Base-by-base conservation (phyloP, 441 rosid genomes). In the Euphorbia neoarborescens region DNA sequence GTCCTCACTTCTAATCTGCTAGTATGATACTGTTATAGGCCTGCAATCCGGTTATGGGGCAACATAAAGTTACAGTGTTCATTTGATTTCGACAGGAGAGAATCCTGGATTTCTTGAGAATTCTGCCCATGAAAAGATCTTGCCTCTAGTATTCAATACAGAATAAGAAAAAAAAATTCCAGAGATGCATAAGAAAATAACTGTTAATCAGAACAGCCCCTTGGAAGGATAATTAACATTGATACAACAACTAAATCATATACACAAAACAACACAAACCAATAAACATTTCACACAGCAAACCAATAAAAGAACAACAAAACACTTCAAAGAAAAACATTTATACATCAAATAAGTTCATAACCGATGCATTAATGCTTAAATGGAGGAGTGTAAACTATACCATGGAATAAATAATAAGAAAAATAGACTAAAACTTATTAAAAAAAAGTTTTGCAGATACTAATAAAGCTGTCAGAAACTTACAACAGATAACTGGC, bases 401-500 rank as follows among this genome's bases (percentile, higher is more conserved):
- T 9, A 62, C 34, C 17, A 7, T 0, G 59, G 10, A 2, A 28
- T 10, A 61, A 32, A 32, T 32, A 32, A 32, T 32, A 15, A 28
- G n/a, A n/a, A n/a, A n/a, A n/a, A n/a, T n/a, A n/a, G n/a, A n/a
- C n/a, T n/a, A n/a, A n/a, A n/a, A n/a, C n/a, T n/a, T 42, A 60
- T 30, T 22, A 20, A 25, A 59, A 0, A 46, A 27, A 12, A 59
- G 22, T 12, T n/a, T 8, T 20, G 53, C 2, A 51, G 24, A 27
- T 30, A 57, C 32, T 17, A 69, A 22, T 53, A 75, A 14, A 22
- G 38, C 42, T 27, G 24, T 68, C 56, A 35, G 27, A 77, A 72
- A 81, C 96, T 90, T 85, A 91, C 97, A 71, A 89, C 73, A 67
- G 90, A 85, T 69, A 79, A 75, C 80, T 86, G 94, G 53, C 76